Conservation (phyloP, 805 yeast species). For the Lipomyces chichibuensis region DNA sequence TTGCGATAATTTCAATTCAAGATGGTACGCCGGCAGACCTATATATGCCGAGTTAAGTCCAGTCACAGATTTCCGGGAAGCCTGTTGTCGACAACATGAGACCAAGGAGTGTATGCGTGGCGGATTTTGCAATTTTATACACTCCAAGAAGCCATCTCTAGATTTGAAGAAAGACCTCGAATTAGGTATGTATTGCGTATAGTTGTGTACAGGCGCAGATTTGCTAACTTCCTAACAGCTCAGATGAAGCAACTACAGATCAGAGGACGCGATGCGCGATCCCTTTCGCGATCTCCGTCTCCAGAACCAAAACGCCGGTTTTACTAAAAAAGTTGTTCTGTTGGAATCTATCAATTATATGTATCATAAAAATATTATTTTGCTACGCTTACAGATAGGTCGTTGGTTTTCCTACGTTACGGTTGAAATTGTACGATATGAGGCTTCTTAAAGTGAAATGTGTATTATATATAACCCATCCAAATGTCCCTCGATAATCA, state of each 20-base stretch:
- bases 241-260: constrained; percentile 30
- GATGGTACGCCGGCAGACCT: constrained; percentile 84
- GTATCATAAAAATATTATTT: background rate
- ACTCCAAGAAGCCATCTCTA: constrained; percentile 60
- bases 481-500: background rate
- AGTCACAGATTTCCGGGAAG: constrained; percentile 67
- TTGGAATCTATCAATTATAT: background rate
- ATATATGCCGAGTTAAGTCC: constrained; percentile 80
- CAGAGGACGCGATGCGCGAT: constrained; percentile 34
- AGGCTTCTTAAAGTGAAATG: background rate
- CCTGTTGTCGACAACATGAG: constrained; percentile 75
- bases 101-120: constrained; percentile 71
- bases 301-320: constrained; percentile 37
- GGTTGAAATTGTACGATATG: background rate
- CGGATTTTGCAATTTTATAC: constrained; percentile 85
- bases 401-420: background rate
- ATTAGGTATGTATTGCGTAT: constrained; percentile 44
- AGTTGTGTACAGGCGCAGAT: too few relatives aligned
- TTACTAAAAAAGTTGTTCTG: background rate
- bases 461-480: background rate
- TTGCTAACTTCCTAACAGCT: constrained; percentile 11
- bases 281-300: constrained; percentile 36
- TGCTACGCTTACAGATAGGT: too few relatives aligned
- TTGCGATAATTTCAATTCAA: constrained; percentile 62
- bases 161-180: constrained; percentile 51